Conservation (phyloP, 192 early-diverging fungal species). For the Umbelopsis vinacea region DNA sequence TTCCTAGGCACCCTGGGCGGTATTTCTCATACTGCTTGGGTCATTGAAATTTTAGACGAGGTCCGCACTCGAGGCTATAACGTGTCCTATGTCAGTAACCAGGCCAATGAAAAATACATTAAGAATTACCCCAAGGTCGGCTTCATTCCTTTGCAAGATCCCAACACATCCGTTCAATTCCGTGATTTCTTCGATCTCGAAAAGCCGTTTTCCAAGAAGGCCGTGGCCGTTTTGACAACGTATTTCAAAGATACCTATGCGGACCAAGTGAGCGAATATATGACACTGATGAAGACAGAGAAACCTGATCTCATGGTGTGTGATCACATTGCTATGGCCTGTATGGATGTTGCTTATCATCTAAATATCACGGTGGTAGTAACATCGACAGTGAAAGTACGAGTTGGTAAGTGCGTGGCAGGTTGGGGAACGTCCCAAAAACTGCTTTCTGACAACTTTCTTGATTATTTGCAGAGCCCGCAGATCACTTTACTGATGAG, state of each 20-base stretch:
- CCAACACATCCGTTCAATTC: not conserved
- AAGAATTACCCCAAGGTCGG: not conserved
- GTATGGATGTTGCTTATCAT: not conserved
- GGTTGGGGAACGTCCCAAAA: too few relatives aligned
- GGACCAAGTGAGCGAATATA: not conserved
- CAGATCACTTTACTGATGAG: not conserved
- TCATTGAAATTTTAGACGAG: not conserved
- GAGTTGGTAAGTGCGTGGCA: not conserved
- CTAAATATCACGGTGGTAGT: not conserved
- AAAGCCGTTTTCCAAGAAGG: not conserved
- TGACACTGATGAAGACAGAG: not conserved
- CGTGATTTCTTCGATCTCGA: not conserved
- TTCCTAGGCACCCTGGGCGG: not conserved
- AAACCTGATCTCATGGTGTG: not conserved
- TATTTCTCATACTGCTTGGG: constrained; percentile 11
- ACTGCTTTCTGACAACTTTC: not conserved
- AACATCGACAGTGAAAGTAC: not conserved
- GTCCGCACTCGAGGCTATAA: not conserved
- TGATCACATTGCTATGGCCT: not conserved
- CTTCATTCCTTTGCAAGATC: not conserved
- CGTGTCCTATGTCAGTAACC: not conserved
- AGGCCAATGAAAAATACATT: constrained; percentile 3
- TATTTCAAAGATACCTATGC: not conserved
- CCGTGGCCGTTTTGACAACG: not conserved
- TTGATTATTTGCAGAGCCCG: not conserved